phyloP scores from a whole-genome alignment of 1,139 yeast species.

The Casaregolazyma suthepensis region DNA sequence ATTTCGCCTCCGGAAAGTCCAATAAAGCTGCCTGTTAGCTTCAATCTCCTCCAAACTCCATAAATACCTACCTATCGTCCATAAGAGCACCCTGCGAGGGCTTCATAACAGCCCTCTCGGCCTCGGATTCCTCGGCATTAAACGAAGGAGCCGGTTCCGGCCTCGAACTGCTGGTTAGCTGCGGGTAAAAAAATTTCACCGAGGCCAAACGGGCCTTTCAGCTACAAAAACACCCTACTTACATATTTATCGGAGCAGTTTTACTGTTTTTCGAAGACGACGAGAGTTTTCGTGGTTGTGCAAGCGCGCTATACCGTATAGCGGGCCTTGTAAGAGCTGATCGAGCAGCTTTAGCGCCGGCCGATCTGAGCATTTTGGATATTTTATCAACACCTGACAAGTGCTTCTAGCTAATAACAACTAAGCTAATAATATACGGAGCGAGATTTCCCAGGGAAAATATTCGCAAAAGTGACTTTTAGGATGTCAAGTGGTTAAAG shows the following conservation, averaged over 20 bases:
- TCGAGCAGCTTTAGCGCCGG: slow-evolving; percentile 6
- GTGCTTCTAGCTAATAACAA: not conserved
- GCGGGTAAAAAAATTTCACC: slow-evolving; percentile 3
- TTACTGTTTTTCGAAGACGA: slow-evolving; percentile 4
- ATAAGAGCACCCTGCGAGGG: slow-evolving; percentile 17
- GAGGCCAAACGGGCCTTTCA: not conserved
- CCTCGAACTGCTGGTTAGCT: slow-evolving; percentile 24
- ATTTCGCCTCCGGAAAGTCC: slow-evolving; percentile 97
- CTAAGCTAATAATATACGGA: not conserved
- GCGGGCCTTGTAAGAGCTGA: slow-evolving; percentile 2
- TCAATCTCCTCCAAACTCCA: not conserved
- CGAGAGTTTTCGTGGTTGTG: not conserved
- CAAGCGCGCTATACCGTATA: not conserved
- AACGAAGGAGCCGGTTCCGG: slow-evolving; percentile 52
- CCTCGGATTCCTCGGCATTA: slow-evolving; percentile 27
- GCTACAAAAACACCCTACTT: not conserved
- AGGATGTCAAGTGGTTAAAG: not conserved
- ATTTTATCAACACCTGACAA: not conserved
- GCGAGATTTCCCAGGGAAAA: not conserved
- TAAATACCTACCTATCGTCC: slow-evolving; percentile 21
- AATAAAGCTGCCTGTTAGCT: slow-evolving; percentile 67
- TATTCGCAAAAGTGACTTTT: not conserved
- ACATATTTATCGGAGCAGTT: slow-evolving; percentile 9
- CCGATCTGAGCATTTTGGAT: slow-evolving; percentile 5
- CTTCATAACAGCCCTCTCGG: slow-evolving; percentile 12